These are phyloP conservation scores for Fusarium sp. DNA, from an alignment of 2,329 filamentous ascomycete species.

Conservation along the genomic window DNA sequence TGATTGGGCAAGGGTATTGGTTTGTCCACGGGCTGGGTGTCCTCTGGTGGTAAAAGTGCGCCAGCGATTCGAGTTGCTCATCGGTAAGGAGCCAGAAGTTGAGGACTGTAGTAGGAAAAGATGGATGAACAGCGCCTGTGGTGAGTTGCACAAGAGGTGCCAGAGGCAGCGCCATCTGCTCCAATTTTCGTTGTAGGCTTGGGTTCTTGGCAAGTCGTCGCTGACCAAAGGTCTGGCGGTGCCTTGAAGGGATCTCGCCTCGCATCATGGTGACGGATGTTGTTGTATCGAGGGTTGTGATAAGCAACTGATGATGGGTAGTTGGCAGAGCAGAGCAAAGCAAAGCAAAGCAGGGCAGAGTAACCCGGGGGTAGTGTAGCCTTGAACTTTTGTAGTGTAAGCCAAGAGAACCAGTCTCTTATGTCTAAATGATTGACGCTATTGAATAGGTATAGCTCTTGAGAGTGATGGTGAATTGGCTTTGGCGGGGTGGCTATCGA, in stretches of 20 bases:
- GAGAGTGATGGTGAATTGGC: conserved; percentile 26
- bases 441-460: conserved; percentile 26
- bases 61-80: conserved; percentile 77
- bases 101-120: conserved; percentile 77
- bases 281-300: background rate
- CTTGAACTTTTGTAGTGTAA: conserved; percentile 14
- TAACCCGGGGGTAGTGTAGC: conserved; percentile 1
- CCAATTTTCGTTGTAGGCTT: conserved; percentile 72
- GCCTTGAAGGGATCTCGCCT: conserved; percentile 53
- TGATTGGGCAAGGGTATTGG: conserved; percentile 78
- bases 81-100: conserved; percentile 83
- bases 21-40: conserved; percentile 68
- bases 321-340: background rate
- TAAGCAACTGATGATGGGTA: conserved; percentile 1
- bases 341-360: background rate
- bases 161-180: conserved; percentile 76
- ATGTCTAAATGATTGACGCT: background rate
- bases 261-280: conserved; percentile 52
- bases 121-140: conserved; percentile 73
- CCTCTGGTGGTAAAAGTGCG: conserved; percentile 81
- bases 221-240: conserved; percentile 52
- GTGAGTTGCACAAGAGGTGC: conserved; percentile 76
- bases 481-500: conserved; percentile 37
- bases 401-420: conserved; percentile 17
- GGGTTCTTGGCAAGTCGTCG: conserved; percentile 62